Conservation (phyloP, 208 protist species). For the Paratrypanosoma confusum region DNA sequence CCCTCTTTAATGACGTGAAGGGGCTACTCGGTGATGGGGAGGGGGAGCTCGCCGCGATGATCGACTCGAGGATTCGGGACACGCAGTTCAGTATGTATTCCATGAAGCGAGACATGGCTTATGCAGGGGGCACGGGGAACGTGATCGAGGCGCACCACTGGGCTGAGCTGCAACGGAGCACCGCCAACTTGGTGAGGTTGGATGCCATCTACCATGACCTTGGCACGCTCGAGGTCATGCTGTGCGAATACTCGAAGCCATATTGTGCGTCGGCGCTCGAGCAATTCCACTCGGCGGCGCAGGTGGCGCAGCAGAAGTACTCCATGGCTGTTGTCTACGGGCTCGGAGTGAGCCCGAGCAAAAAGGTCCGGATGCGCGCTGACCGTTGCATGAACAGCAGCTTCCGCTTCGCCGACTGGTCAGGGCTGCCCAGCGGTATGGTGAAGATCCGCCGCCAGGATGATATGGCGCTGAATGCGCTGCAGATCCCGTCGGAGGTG, state of each 20-base stretch:
- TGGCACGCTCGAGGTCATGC: slow-evolving; percentile 9
- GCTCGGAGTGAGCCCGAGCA: no score
- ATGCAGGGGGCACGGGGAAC: slow-evolving; percentile 6
- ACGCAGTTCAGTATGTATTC: not conserved
- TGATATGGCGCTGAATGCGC: no score
- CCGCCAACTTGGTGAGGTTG: not conserved
- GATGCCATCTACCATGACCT: slow-evolving; percentile 4
- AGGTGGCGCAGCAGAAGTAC: no score
- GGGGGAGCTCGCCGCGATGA: not conserved
- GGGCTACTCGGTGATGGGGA: not conserved
- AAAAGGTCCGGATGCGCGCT: no score
- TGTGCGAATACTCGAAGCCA: not conserved
- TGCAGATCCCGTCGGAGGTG: no score
- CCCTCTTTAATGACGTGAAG: not conserved
- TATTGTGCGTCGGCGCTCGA: not conserved
- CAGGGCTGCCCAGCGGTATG: no score
- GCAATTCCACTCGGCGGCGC: slow-evolving; percentile 4
- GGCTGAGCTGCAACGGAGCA: slow-evolving; percentile 2
- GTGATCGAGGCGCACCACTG: not conserved
- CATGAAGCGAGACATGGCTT: slow-evolving; percentile 7
- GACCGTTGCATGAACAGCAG: no score
- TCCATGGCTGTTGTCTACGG: no score
- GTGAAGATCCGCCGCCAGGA: no score
- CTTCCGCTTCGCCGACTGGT: no score
- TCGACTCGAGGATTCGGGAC: not conserved